These are phyloP conservation scores for Kondoa malvinella DNA, from an alignment of 768 basidiomycete genomes.

Conservation along the genomic window DNA sequence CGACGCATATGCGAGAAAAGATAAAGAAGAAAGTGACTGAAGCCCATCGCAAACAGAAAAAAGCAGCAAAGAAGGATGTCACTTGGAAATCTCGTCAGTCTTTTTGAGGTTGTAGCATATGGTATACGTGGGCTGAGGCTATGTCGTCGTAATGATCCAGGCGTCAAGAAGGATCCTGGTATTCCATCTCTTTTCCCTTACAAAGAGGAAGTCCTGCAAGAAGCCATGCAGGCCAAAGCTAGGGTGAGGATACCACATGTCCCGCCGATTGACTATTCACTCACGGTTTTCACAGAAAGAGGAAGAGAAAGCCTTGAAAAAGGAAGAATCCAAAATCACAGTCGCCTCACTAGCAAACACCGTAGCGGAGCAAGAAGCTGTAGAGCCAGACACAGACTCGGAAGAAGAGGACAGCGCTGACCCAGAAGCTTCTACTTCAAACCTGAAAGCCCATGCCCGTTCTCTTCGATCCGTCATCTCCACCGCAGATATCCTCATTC, in stretches of 20 bases:
- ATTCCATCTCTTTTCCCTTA: conserved; percentile 36
- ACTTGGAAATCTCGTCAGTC: conserved; percentile 36
- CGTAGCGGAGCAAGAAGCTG: conserved; percentile 17
- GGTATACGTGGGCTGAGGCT: neutral
- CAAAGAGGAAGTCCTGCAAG: conserved; percentile 37
- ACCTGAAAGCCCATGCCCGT: conserved; percentile 27
- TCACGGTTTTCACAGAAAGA: conserved; percentile 14
- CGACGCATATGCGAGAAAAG: conserved; percentile 19
- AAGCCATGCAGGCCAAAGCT: conserved; percentile 33
- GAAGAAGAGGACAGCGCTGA: conserved; percentile 10
- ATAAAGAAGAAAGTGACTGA: conserved; percentile 30
- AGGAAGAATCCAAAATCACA: conserved; percentile 20
- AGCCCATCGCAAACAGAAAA: conserved; percentile 32
- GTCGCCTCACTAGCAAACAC: conserved; percentile 24
- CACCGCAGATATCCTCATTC: conserved; percentile 73
- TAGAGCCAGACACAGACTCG: conserved; percentile 13
- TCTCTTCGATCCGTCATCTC: conserved; percentile 77
- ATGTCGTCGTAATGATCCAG: conserved; percentile 19
- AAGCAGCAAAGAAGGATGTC: conserved; percentile 33
- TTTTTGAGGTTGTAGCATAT: neutral
- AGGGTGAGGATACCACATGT: conserved; percentile 14
- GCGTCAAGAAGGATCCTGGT: conserved; percentile 36
- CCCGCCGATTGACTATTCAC: neutral
- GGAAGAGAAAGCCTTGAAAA: conserved; percentile 19
- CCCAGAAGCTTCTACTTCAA: conserved; percentile 18